phyloP scores from a whole-genome alignment of 345 rosid species.

The Salix koriyanagi region DNA sequence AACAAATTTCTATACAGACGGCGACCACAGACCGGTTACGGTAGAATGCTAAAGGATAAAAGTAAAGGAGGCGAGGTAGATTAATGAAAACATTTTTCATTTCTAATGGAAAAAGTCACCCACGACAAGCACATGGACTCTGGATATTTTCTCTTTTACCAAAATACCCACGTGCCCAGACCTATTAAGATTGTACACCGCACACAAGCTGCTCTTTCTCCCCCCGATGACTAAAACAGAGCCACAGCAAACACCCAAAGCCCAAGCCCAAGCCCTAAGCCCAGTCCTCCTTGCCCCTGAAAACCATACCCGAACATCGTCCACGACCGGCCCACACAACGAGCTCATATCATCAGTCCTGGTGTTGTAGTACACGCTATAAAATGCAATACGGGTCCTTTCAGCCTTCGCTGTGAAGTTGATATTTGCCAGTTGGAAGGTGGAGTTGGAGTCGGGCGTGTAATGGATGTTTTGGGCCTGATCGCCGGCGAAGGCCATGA shows the following conservation, averaged over 20 bases:
- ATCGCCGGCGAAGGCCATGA: constrained; percentile 92
- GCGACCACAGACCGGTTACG: no score
- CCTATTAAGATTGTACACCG: not conserved
- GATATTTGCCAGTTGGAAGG: constrained; percentile 49
- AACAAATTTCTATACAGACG: no score
- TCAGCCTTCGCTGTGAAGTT: constrained; percentile 94
- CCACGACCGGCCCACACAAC: constrained; percentile 92
- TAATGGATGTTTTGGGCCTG: constrained; percentile 82
- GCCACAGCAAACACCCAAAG: constrained; percentile 29
- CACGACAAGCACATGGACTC: no score
- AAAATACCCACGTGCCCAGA: not conserved
- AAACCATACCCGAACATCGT: constrained; percentile 82
- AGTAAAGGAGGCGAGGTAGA: no score
- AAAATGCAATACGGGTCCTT: constrained; percentile 80
- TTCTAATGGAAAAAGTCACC: no score
- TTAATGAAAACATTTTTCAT: no score
- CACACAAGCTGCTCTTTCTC: not conserved
- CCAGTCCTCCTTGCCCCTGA: constrained; percentile 36
- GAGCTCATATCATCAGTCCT: constrained; percentile 96
- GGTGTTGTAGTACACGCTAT: constrained; percentile 86
- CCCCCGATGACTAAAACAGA: constrained; percentile 30
- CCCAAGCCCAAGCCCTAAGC: constrained; percentile 15
- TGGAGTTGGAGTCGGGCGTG: constrained; percentile 64
- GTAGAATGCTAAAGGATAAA: no score
- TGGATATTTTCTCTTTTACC: not conserved